These are phyloP conservation scores for Crepidotus variabilis DNA, from an alignment of 768 basidiomycete species.

Conservation along the genomic window DNA sequence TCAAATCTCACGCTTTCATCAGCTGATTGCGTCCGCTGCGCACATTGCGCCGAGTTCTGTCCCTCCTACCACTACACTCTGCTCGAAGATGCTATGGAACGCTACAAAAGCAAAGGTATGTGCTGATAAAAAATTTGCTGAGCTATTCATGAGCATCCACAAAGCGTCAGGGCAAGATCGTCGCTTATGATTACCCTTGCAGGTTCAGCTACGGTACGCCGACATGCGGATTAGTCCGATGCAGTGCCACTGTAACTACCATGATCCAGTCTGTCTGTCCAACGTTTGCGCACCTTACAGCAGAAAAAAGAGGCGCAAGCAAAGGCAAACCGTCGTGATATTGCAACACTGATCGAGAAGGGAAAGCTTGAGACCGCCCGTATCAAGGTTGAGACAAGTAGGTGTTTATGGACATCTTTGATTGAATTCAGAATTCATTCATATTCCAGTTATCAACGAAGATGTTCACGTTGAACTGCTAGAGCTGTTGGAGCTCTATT, in stretches of 20 bases:
- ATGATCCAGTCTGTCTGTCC: conserved; percentile 66
- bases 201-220: conserved; percentile 43
- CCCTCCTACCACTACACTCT: neutral
- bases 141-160: neutral
- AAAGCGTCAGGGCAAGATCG: neutral
- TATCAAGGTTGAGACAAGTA: conserved; percentile 82
- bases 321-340: conserved; percentile 68
- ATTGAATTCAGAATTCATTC: conserved; percentile 3
- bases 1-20: neutral
- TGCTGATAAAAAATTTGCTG: neutral
- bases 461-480: conserved; percentile 84
- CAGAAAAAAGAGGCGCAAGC: conserved; percentile 91
- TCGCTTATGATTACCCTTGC: conserved; percentile 9
- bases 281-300: conserved; percentile 79
- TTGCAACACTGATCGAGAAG: conserved; percentile 74
- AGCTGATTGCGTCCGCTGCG: neutral
- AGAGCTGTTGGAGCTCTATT: conserved; percentile 91
- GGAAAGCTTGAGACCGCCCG: conserved; percentile 82
- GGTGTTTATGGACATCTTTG: conserved; percentile 26
- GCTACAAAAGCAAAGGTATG: conserved; percentile 29
- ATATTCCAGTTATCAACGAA: conserved; percentile 67
- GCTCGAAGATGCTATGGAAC: conserved; percentile 18
- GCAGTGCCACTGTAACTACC: neutral
- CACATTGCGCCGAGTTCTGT: neutral
- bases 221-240: conserved; percentile 1